These are phyloP conservation scores for Dactylellina leptospora DNA, from an alignment of 2,329 filamentous ascomycete species.

Conservation along the genomic window DNA sequence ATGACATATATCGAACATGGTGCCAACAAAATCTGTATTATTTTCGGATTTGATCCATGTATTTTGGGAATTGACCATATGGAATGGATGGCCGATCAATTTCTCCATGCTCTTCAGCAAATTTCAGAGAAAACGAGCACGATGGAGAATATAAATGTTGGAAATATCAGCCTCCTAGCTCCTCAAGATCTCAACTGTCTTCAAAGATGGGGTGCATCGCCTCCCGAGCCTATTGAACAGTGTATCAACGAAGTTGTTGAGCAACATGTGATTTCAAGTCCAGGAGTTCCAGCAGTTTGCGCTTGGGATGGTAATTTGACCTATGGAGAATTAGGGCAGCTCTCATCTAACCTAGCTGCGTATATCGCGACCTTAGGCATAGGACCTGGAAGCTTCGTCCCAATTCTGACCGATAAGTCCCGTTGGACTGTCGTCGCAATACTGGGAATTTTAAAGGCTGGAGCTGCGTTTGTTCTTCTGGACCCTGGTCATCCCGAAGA, in stretches of 20 bases:
- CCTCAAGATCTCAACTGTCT: too few relatives aligned
- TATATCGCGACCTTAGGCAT: background rate
- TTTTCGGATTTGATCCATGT: too few relatives aligned
- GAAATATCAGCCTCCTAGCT: too few relatives aligned
- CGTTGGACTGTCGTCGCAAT: slow-evolving; percentile 66
- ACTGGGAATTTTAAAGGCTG: slow-evolving; percentile 79
- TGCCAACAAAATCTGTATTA: too few relatives aligned
- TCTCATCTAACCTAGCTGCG: background rate
- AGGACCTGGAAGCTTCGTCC: background rate
- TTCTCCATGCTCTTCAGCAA: too few relatives aligned
- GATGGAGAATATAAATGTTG: too few relatives aligned
- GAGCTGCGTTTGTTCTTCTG: slow-evolving; percentile 85
- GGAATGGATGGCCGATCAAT: too few relatives aligned
- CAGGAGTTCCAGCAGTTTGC: background rate
- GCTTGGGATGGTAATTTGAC: background rate
- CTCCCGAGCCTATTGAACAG: background rate
- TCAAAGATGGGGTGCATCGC: background rate
- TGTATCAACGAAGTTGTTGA: background rate
- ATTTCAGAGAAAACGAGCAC: too few relatives aligned
- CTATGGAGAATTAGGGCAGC: background rate
- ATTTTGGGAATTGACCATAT: too few relatives aligned
- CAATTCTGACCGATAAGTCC: background rate
- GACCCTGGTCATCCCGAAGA: slow-evolving; percentile 80
- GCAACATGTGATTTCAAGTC: background rate
- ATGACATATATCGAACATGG: too few relatives aligned